Conservation (phyloP, 805 yeast genomes). For the Candida methanosorbosa region DNA sequence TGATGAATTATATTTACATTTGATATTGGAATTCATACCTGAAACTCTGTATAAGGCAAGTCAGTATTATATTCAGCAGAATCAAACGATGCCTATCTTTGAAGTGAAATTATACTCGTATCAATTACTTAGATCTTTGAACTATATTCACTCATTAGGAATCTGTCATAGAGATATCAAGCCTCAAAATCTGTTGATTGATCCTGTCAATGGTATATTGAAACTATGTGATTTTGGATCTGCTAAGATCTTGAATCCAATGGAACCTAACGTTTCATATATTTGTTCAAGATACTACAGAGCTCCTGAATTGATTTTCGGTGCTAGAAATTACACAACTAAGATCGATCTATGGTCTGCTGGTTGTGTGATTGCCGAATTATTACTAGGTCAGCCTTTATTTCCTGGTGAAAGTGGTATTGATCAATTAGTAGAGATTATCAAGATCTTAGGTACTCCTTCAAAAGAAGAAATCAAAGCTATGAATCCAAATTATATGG, state of each 20-base stretch:
- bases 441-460: conserved; percentile 94
- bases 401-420: conserved; percentile 98
- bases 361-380: conserved; percentile 97
- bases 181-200: conserved; percentile 82
- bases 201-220: conserved; percentile 75
- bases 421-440: conserved; percentile 94
- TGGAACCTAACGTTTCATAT: conserved; percentile 91
- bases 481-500: conserved; percentile 97
- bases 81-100: conserved; percentile 75
- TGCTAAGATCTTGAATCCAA: conserved; percentile 83
- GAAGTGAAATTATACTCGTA: conserved; percentile 83
- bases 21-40: conserved; percentile 90
- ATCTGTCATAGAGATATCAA: conserved; percentile 90
- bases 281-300: conserved; percentile 95
- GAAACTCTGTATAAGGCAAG: conserved; percentile 89
- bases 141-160: conserved; percentile 69
- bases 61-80: conserved; percentile 71
- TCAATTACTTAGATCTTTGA: conserved; percentile 67
- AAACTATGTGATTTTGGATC: conserved; percentile 96
- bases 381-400: conserved; percentile 89
- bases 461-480: conserved; percentile 82
- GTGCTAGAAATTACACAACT: conserved; percentile 93
- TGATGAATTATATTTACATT: conserved; percentile 77
- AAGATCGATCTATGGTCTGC: conserved; percentile 97
- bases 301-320: conserved; percentile 96